Percentiles rank a stretch among this genome's conserved stretches.
Conservation (phyloP, 192 early-diverging fungal species). For the Mortierella alpina region DNA sequence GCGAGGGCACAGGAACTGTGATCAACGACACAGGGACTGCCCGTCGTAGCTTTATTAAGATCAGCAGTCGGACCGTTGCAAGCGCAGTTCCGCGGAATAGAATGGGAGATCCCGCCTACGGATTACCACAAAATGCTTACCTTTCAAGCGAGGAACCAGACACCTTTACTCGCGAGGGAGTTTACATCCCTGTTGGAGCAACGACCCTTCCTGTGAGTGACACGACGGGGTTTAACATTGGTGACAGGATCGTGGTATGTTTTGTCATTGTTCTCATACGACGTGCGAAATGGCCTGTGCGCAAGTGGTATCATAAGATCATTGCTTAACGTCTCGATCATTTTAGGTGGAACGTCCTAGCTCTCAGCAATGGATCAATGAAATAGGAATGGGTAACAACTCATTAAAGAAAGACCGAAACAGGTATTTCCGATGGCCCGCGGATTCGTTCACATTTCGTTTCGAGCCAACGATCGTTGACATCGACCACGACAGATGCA, state of each 20-base stretch:
- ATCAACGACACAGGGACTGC: slow-evolving; percentile 38
- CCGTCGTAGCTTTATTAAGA: slow-evolving; percentile 38
- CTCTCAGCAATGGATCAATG: slow-evolving; percentile 34
- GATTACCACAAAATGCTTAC: slow-evolving; percentile 39
- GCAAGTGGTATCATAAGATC: no score
- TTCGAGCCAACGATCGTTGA: slow-evolving; percentile 46
- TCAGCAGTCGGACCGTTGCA: slow-evolving; percentile 45
- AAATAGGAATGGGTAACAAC: slow-evolving; percentile 37
- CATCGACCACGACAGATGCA: slow-evolving; percentile 27
- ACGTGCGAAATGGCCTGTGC: no score
- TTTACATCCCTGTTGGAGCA: slow-evolving; percentile 26
- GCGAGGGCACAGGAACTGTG: slow-evolving; percentile 41
- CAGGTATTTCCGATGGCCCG: slow-evolving; percentile 28
- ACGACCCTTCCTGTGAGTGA: slow-evolving; percentile 28
- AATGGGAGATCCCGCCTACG: slow-evolving; percentile 28
- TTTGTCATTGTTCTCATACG: no score
- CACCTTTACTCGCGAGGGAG: slow-evolving; percentile 22
- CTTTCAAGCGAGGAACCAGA: no score
- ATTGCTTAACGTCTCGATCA: background rate
- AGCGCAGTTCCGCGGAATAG: slow-evolving; percentile 18
- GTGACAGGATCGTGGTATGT: slow-evolving; percentile 50
- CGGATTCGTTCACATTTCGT: slow-evolving; percentile 38
- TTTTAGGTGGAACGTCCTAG: slow-evolving; percentile 43
- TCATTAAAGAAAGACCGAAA: slow-evolving; percentile 10
- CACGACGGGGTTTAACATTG: slow-evolving; percentile 37